Base-by-base conservation (phyloP, 257 asterid genomes). In the Datura wrightii region DNA sequence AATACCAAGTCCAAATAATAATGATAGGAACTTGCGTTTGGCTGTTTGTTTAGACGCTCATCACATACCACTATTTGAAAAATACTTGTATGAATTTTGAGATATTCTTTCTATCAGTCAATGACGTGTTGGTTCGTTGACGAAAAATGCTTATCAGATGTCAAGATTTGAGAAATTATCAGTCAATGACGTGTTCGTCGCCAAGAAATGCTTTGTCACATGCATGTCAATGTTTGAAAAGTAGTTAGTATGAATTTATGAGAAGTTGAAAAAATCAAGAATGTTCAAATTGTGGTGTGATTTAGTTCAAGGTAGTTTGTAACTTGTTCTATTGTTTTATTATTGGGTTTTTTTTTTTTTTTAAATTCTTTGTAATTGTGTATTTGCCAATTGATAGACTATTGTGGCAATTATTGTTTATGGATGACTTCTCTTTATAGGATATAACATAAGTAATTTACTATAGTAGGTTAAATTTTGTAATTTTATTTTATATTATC, bases 31-130 rank as follows among this genome's bases (percentile, higher is more conserved):
- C 0, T 89, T 90, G 7, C 87, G 88, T 8, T 79, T 94, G 44
- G 95, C 95, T 1, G 93, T 94, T 66, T 94, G 97, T 89, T 83
- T 94, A 84, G 97, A 92, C 79, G 92, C 91, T 67, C 92, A 88
- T 37, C 89, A 91, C 84, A 87, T 93, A 92, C 85, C 83, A 34
- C 74, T 85, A 31, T 94, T 94, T 89, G 86, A 90, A 87, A 91
- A 90, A 83, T 87, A 86, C 16, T 89, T 94, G 86, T 93, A 93
- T 36, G 92, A 91, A 2, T 36, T 89, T 74, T 89, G 79, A 79
- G 31, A 24, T 24, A 24, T 24, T 24, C 31, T 24, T 24, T 24
- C 31, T 24, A 24, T 24, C 31, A 24, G 31, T 24, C 31, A 24
- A 24, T 24, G 31, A 24, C 31, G 31, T 24, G 31, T 24, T 24